Percentiles rank a stretch among this genome's conserved stretches.
These are phyloP conservation scores for Boletus barrowsii DNA, from an alignment of 768 basidiomycete genomes.

Conservation along the genomic window DNA sequence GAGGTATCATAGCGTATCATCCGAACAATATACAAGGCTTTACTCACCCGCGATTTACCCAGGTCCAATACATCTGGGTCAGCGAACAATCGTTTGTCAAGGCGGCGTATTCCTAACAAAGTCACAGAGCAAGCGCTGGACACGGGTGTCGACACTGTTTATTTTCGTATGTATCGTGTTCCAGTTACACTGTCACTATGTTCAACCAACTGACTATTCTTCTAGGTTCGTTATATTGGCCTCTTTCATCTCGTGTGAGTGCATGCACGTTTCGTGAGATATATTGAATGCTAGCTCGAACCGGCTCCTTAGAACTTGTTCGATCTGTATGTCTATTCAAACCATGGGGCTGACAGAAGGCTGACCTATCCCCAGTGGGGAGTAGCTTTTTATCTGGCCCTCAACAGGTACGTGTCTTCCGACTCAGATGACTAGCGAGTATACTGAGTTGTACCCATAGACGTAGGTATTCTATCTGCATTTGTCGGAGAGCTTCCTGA, in stretches of 20 bases:
- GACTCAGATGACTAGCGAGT: too few species aligned
- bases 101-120: not conserved
- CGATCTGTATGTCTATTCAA: not conserved
- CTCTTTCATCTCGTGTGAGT: conserved; percentile 1
- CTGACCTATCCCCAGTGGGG: not conserved
- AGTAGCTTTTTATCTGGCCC: not conserved
- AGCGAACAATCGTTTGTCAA: not conserved
- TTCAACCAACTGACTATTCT: not conserved
- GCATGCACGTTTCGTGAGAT: not conserved
- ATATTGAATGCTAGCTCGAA: not conserved
- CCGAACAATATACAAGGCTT: too few species aligned
- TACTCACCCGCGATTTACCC: too few species aligned
- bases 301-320: not conserved
- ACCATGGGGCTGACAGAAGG: not conserved
- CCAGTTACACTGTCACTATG: not conserved
- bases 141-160: not conserved
- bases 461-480: not conserved
- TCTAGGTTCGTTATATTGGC: conserved; percentile 12
- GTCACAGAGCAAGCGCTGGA: conserved; percentile 2
- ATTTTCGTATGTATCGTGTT: conserved; percentile 3
- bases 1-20: not conserved
- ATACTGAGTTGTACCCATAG: not conserved
- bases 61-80: conserved; percentile 4
- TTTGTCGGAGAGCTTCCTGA: too few species aligned
- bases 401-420: not conserved